A percentile compares a stretch with the other conserved stretches of the same genome.
Evolutionary conservation across 1,284 basidiomycete species (phyloP).

Genomic region (Pholiota adiposa): DNA sequence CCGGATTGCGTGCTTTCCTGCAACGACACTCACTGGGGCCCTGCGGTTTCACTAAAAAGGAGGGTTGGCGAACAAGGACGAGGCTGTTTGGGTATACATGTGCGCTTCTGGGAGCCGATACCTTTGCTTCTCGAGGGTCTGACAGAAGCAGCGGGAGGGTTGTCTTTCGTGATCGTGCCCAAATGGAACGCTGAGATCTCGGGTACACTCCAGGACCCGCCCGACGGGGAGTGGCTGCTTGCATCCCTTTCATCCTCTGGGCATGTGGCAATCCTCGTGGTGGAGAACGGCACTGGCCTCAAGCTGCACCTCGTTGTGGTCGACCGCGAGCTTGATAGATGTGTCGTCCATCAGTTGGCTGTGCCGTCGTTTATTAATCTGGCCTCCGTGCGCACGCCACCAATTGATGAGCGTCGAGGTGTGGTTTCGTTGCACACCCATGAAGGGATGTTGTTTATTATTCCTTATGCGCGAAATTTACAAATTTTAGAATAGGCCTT

Average conservation of each 20-base stretch:
- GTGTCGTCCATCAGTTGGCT: slow-evolving; percentile 20
- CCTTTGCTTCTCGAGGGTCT: background rate
- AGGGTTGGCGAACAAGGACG: background rate
- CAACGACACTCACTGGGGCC: slow-evolving; percentile 22
- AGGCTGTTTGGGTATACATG: slow-evolving; percentile 3
- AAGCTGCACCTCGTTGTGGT: slow-evolving; percentile 21
- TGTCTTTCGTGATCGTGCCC: slow-evolving; percentile 2
- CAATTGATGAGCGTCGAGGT: slow-evolving; percentile 29
- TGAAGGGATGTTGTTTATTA: slow-evolving; percentile 18
- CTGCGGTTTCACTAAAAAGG: slow-evolving; percentile 22
- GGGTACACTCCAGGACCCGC: slow-evolving; percentile 18
- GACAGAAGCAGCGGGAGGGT: too few relatives aligned
- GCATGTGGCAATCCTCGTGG: slow-evolving; percentile 16
- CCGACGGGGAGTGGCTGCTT: slow-evolving; percentile 21
- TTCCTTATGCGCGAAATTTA: slow-evolving; percentile 23
- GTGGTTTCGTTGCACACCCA: slow-evolving; percentile 24
- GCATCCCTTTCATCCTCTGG: slow-evolving; percentile 25
- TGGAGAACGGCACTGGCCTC: slow-evolving; percentile 7
- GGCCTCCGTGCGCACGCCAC: slow-evolving; percentile 20
- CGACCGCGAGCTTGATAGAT: slow-evolving; percentile 11
- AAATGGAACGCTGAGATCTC: slow-evolving; percentile 9
- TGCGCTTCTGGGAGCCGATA: slow-evolving; percentile 18
- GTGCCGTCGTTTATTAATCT: slow-evolving; percentile 21
- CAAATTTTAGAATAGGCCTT: background rate
- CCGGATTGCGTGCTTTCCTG: slow-evolving; percentile 23